phyloP scores from a whole-genome alignment of 805 yeast species.

The Myxozyma lipomycoides region DNA sequence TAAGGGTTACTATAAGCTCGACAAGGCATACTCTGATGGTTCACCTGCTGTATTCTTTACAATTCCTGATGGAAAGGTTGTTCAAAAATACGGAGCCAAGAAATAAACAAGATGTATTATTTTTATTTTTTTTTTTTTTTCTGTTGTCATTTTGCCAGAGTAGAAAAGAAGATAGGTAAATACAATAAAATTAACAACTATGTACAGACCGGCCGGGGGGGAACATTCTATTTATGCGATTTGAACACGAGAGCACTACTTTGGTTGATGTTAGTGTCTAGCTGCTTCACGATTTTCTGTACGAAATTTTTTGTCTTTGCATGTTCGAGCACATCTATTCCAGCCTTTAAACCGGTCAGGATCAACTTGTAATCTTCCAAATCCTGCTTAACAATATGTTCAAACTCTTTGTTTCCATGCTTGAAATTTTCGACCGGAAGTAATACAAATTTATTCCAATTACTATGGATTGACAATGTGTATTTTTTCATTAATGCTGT shows the following conservation, averaged over 20 bases:
- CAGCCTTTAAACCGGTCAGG: neutral
- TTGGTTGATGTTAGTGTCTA: neutral
- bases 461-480: neutral
- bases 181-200: too few species aligned
- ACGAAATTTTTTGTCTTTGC: neutral
- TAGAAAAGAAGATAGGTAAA: neutral
- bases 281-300: neutral
- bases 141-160: too few species aligned
- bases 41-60: constrained; percentile 76
- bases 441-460: neutral
- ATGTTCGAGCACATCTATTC: neutral
- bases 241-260: neutral
- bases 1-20: constrained; percentile 91
- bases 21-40: constrained; percentile 50
- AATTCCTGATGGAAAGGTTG: constrained; percentile 91
- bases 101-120: constrained; percentile 33
- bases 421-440: neutral
- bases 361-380: neutral
- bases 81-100: constrained; percentile 71
- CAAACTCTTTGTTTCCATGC: neutral
- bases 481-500: neutral
- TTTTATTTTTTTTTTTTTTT: too few species aligned
- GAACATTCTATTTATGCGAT: too few species aligned
- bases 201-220: too few species aligned
- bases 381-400: neutral